Conservation (phyloP, 202 grass and related monocot genomes). For the Thinopyrum obtusiflorum region DNA sequence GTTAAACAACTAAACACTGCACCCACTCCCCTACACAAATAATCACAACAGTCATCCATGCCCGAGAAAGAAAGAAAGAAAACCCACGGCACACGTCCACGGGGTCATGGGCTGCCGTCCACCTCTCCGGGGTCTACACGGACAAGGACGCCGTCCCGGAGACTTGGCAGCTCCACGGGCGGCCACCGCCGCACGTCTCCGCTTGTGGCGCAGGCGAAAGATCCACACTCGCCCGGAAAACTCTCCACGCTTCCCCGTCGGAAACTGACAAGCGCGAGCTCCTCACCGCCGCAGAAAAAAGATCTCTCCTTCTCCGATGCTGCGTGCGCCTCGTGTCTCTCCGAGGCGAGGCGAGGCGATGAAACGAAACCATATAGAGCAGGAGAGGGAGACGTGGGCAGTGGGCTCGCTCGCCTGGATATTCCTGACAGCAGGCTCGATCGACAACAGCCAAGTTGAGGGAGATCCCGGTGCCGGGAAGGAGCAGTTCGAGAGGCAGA, state of each 20-base stretch:
- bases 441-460: neutral
- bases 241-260: neutral
- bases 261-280: neutral
- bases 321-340: neutral
- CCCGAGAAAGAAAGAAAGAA: neutral
- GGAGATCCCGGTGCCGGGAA: neutral
- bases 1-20: neutral
- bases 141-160: neutral
- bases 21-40: neutral
- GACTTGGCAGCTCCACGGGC: slow-evolving; percentile 30
- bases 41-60: neutral
- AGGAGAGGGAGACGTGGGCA: slow-evolving; percentile 8
- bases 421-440: neutral
- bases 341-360: neutral
- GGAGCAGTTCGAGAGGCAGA: slow-evolving; percentile 10
- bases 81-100: neutral
- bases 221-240: neutral
- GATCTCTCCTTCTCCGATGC: neutral
- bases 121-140: neutral
- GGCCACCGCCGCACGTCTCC: slow-evolving; percentile 17
- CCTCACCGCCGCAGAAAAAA: neutral
- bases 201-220: neutral
- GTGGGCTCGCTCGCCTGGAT: neutral
- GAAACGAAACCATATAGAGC: neutral
- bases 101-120: too few relatives aligned